Percentiles rank a stretch among this genome's conserved stretches.
Evolutionary conservation across 768 basidiomycete genomes (phyloP).

Genomic region (Austroboletus eburneus): DNA sequence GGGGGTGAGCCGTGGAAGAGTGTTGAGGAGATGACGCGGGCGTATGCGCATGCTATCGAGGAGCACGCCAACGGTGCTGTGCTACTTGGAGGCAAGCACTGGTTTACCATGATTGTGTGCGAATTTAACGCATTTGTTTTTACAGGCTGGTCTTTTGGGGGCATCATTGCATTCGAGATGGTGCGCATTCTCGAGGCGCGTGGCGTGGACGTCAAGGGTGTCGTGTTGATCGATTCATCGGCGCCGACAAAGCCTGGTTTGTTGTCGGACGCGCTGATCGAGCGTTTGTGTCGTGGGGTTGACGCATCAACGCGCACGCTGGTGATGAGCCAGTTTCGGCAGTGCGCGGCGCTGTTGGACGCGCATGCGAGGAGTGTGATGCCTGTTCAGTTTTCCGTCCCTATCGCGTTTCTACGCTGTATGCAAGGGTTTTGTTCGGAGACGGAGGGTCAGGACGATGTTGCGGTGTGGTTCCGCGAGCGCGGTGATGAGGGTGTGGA

Average conservation of each 20-base stretch:
- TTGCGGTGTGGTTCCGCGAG: constrained; percentile 50
- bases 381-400: constrained; percentile 11
- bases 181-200: constrained; percentile 42
- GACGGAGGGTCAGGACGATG: constrained; percentile 8
- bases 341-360: constrained; percentile 44
- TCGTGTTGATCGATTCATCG: constrained; percentile 67
- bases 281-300: constrained; percentile 33
- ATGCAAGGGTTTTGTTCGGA: constrained; percentile 39
- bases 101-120: not conserved
- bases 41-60: constrained; percentile 43
- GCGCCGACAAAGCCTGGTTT: constrained; percentile 49
- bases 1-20: constrained; percentile 44
- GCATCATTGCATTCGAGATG: constrained; percentile 65
- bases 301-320: constrained; percentile 33
- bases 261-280: constrained; percentile 50
- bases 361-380: constrained; percentile 33
- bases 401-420: constrained; percentile 52
- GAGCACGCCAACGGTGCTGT: constrained; percentile 35
- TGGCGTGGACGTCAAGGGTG: constrained; percentile 46
- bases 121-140: not conserved
- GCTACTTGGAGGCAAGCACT: constrained; percentile 54
- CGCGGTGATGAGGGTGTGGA: constrained; percentile 30
- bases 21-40: constrained; percentile 48
- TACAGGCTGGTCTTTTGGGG: constrained; percentile 77
- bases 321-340: constrained; percentile 46